Base-by-base conservation (phyloP, 2,329 filamentous ascomycete genomes). In the Xylaria multiplex region DNA sequence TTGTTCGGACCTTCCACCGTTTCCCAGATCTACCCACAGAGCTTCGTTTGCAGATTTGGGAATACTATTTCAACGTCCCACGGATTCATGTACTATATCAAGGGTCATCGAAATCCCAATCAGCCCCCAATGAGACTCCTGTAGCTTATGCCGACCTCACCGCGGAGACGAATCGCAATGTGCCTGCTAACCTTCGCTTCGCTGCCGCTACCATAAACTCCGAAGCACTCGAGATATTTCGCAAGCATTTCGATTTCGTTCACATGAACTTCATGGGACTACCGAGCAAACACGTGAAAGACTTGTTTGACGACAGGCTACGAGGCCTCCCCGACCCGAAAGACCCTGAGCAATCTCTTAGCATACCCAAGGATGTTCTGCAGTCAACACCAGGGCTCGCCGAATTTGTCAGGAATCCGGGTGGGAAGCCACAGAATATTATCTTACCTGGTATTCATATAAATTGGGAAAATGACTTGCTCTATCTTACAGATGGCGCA, bases 41-140 rank as follows among this genome's bases (percentile, higher is more conserved):
- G 53, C 59, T 70, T 19, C 68, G 66, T 16, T n/a, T 68, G n/a
- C 65, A 66, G 24, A 59, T 70, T 7, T 70, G 66, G 68, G 57
- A 64, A 19, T 43, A 66, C 50, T 70, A 70, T 22, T 70, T 70
- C 14, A 53, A 70, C 37, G 62, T 62, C 8, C 59, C 68, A 27
- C 56, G 68, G 22, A 66, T 70, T 35, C 66, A 70, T 46, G 63
- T 70, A 14, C 53, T 70, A 19, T 68, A 66, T 35, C 66, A 55
- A 24, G 66, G 53, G 8, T 13, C 27, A 2, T 45, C 62, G 16
- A 59, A 58, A 42, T 49, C 42, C n/a, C 32, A 19, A 37, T 22
- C 8, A 27, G 22, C 14, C 14, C 11, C 9, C 35, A 49, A 54
- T 3, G 53, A 43, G 19, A 43, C 63, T 32, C 43, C 62, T 1